These are phyloP conservation scores for Craspedostauros australis DNA, from an alignment of 108 stramenopile genomes.

Conservation along the genomic window DNA sequence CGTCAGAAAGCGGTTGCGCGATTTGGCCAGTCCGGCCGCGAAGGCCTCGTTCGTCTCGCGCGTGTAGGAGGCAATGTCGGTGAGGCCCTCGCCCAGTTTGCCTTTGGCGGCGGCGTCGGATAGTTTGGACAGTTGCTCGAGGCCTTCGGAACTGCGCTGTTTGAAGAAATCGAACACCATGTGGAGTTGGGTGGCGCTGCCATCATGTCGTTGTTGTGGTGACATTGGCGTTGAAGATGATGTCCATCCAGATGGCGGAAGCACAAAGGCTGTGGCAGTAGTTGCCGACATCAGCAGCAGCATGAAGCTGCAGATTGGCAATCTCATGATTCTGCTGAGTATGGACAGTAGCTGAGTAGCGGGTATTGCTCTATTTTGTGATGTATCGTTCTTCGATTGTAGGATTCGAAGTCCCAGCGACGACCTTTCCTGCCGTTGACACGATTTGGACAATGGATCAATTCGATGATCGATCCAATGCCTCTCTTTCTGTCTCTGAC, in stretches of 20 bases:
- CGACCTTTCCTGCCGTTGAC: too few relatives aligned
- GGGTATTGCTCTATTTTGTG: too few relatives aligned
- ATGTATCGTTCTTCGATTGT: too few relatives aligned
- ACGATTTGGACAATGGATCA: too few relatives aligned
- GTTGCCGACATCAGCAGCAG: too few relatives aligned
- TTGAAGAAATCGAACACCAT: conserved; percentile 86
- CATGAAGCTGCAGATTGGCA: too few relatives aligned
- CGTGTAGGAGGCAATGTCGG: conserved; percentile 50
- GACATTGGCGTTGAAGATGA: neutral
- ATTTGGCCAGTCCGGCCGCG: conserved; percentile 67
- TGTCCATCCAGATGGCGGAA: neutral
- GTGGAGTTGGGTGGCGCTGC: conserved; percentile 23
- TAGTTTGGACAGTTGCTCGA: conserved; percentile 51
- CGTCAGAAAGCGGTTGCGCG: conserved; percentile 59
- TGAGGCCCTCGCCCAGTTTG: conserved; percentile 36
- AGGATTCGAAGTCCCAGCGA: too few relatives aligned
- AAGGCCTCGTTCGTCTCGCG: conserved; percentile 50
- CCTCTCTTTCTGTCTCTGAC: too few relatives aligned
- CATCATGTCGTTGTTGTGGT: neutral
- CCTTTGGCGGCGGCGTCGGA: conserved; percentile 34
- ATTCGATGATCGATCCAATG: too few relatives aligned
- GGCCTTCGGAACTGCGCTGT: conserved; percentile 50
- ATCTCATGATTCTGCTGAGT: too few relatives aligned
- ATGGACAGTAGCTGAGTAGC: too few relatives aligned
- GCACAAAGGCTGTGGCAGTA: too few relatives aligned